Conservation (phyloP, 352 stramenopile genomes). For the Globisporangium paddicum region DNA sequence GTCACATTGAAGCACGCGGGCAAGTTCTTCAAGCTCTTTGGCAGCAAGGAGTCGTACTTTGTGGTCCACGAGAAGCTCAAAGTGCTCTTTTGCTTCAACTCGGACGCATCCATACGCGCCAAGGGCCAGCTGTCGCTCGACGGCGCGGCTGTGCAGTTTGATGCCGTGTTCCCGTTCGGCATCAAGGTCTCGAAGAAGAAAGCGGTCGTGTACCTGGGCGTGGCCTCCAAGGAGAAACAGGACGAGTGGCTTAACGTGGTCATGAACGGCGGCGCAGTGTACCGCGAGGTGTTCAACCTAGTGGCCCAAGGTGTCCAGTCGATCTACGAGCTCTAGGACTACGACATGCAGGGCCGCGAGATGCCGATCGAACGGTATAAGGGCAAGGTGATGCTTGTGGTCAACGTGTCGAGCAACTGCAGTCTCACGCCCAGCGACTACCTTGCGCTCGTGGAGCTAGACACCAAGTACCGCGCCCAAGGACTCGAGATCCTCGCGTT, state of each 20-base stretch:
- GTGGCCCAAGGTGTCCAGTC: constrained; percentile 16
- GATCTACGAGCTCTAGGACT: constrained; percentile 51
- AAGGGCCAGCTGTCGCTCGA: not conserved
- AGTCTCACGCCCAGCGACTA: constrained; percentile 48
- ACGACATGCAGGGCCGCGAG: constrained; percentile 35
- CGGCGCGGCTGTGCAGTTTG: not conserved
- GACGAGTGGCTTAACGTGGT: constrained; percentile 12
- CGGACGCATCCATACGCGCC: not conserved
- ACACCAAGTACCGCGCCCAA: constrained; percentile 14
- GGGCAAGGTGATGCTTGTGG: constrained; percentile 5
- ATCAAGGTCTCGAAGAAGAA: not conserved
- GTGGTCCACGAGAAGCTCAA: not conserved
- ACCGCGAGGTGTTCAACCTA: constrained; percentile 16
- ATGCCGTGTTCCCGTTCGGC: not conserved
- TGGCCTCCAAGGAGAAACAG: not conserved
- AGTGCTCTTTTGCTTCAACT: not conserved
- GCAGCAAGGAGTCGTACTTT: not conserved
- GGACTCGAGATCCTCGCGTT: constrained; percentile 37
- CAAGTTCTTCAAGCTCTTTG: not conserved
- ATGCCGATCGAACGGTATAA: constrained; percentile 13
- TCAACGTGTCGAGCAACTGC: constrained; percentile 29
- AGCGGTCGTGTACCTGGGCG: not conserved
- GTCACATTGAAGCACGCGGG: not conserved
- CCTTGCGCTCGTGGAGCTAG: constrained; percentile 9
- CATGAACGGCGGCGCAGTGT: constrained; percentile 10